Evolutionary conservation across 495 filamentous ascomycete species (phyloP).

Genomic region (Penicillium lividum): DNA sequence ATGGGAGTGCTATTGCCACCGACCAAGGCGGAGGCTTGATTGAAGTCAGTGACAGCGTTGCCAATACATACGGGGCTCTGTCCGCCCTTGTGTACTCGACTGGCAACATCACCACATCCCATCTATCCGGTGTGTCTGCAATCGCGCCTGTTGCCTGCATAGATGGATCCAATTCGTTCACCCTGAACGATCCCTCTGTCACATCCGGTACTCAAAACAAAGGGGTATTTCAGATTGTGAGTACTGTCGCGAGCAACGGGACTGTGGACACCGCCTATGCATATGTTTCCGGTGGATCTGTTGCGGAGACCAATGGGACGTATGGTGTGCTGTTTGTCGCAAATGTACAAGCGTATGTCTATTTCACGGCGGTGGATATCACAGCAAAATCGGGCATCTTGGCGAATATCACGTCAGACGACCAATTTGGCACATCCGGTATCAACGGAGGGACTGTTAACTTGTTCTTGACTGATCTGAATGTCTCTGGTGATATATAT

Average conservation of each 20-base stretch:
- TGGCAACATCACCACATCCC: conserved; percentile 5
- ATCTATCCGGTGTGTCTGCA: not conserved
- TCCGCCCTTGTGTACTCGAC: conserved; percentile 8
- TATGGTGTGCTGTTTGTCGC: not conserved
- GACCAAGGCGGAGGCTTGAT: conserved; percentile 6
- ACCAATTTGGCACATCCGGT: not conserved
- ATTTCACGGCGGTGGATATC: conserved; percentile 1
- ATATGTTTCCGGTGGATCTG: conserved; percentile 5
- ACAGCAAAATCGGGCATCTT: not conserved
- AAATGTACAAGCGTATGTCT: conserved; percentile 4
- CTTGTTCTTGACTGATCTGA: not conserved
- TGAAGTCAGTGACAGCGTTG: not conserved
- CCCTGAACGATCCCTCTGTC: conserved; percentile 1
- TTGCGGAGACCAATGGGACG: conserved; percentile 4
- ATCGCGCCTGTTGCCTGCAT: conserved; percentile 5
- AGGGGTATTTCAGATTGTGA: conserved; percentile 6
- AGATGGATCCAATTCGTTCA: conserved; percentile 6
- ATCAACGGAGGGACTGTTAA: not conserved
- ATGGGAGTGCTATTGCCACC: conserved; percentile 6
- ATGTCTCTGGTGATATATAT: conserved; percentile 1
- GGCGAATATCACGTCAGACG: not conserved
- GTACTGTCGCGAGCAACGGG: not conserved
- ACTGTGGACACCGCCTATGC: conserved; percentile 3
- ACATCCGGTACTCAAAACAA: conserved; percentile 1
- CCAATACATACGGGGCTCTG: conserved; percentile 3